These are phyloP conservation scores for Filosporella fistucella DNA, from an alignment of 495 filamentous ascomycete species.

Conservation along the genomic window DNA sequence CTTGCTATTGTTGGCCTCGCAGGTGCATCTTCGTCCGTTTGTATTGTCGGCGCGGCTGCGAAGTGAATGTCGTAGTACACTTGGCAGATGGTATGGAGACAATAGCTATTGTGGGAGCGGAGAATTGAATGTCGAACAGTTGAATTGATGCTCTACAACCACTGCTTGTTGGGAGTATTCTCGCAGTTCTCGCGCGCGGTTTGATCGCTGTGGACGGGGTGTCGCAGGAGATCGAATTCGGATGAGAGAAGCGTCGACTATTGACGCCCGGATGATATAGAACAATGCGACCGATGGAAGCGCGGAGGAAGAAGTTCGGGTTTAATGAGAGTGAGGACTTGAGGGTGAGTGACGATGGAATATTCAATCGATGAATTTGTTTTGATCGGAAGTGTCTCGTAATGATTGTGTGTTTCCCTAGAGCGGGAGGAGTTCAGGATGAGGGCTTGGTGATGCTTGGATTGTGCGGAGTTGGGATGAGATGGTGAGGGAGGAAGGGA, in stretches of 20 bases:
- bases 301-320: background rate
- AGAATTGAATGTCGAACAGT: background rate
- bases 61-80: background rate
- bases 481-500: too few species aligned
- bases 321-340: background rate
- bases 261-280: background rate
- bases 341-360: background rate
- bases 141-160: background rate
- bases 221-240: constrained; percentile 18
- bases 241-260: background rate
- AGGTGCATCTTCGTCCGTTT: constrained; percentile 6
- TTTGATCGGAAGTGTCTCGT: background rate
- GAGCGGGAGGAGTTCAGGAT: background rate
- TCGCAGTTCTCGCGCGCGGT: constrained; percentile 14
- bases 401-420: background rate
- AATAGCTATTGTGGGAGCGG: background rate
- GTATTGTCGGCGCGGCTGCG: background rate
- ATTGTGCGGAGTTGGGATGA: too few species aligned
- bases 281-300: background rate
- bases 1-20: constrained; percentile 14
- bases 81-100: background rate
- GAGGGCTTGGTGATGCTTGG: background rate
- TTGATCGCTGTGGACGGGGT: constrained; percentile 18
- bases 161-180: background rate
- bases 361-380: background rate